Percentiles rank a stretch among this genome's conserved stretches.
Conservation (phyloP, 2,329 filamentous ascomycete genomes). For the Teratosphaeria epicoccoides region DNA sequence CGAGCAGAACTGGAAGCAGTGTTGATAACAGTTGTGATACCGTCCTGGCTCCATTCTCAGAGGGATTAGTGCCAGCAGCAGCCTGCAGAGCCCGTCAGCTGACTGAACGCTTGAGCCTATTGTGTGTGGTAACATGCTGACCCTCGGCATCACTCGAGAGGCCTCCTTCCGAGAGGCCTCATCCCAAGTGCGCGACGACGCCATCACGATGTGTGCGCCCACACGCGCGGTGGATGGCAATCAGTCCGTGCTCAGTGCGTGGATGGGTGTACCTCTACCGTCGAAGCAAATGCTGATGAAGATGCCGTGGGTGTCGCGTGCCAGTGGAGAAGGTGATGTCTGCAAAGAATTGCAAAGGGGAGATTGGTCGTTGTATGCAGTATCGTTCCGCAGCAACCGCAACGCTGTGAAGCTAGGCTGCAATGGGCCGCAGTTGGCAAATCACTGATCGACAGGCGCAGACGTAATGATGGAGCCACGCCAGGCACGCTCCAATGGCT, state of each 20-base stretch:
- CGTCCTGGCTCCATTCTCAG: conserved; percentile 13
- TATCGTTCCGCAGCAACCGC: not conserved
- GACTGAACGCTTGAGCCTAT: not conserved
- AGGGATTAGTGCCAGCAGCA: not conserved
- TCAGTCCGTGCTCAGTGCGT: not conserved
- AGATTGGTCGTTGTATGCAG: too few relatives aligned
- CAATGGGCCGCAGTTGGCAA: not conserved
- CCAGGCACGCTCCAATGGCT: too few relatives aligned
- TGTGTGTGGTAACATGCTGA: not conserved
- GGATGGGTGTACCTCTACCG: not conserved
- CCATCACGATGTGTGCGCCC: not conserved
- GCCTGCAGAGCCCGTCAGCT: not conserved
- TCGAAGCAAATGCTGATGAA: not conserved
- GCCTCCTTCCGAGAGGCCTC: not conserved
- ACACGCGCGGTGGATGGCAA: not conserved
- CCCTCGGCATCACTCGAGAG: not conserved
- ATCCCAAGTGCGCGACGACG: not conserved
- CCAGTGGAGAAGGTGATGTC: not conserved
- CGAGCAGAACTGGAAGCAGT: conserved; percentile 24
- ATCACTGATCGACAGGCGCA: not conserved
- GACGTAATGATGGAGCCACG: not conserved
- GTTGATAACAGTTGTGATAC: conserved; percentile 26
- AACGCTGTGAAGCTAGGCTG: not conserved
- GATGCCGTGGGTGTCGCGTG: not conserved
- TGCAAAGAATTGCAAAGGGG: not conserved